phyloP scores from a whole-genome alignment of 129 eudicot genomes.

The Pittosporum tobira region DNA sequence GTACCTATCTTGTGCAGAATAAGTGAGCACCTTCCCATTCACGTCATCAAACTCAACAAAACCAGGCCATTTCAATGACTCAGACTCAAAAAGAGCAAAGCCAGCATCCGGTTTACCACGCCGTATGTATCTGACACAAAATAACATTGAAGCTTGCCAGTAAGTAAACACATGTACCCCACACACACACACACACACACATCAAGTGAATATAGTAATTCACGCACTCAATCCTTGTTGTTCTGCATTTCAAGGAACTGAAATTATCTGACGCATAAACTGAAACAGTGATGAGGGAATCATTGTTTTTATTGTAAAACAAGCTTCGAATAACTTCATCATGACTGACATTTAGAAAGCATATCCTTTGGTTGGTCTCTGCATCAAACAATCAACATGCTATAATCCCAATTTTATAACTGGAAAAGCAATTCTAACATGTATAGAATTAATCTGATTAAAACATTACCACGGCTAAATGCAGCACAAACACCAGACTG shows the following conservation, averaged over 20 bases:
- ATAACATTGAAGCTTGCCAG: background rate
- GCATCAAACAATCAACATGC: conserved; percentile 32
- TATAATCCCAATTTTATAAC: background rate
- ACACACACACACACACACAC: background rate
- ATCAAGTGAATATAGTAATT: conserved; percentile 11
- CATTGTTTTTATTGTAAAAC: conserved; percentile 85
- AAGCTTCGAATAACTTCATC: conserved; percentile 94
- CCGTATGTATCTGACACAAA: conserved; percentile 52
- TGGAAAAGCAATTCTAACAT: background rate
- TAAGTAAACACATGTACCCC: background rate
- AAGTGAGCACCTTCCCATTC: conserved; percentile 92
- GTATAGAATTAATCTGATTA: background rate
- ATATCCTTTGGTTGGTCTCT: conserved; percentile 85
- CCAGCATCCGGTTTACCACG: conserved; percentile 97
- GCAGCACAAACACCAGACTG: conserved; percentile 99
- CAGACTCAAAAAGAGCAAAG: conserved; percentile 86
- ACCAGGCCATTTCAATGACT: conserved; percentile 97
- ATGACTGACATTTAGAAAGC: conserved; percentile 76
- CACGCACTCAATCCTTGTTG: conserved; percentile 85
- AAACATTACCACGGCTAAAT: conserved; percentile 72
- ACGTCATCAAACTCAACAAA: conserved; percentile 99
- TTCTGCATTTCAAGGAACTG: conserved; percentile 88
- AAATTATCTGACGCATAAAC: conserved; percentile 84
- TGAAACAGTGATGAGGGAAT: conserved; percentile 90
- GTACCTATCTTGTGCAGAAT: conserved; percentile 92